These are phyloP conservation scores for Pisolithus thermaeus DNA, from an alignment of 1,284 basidiomycete species.

Conservation along the genomic window DNA sequence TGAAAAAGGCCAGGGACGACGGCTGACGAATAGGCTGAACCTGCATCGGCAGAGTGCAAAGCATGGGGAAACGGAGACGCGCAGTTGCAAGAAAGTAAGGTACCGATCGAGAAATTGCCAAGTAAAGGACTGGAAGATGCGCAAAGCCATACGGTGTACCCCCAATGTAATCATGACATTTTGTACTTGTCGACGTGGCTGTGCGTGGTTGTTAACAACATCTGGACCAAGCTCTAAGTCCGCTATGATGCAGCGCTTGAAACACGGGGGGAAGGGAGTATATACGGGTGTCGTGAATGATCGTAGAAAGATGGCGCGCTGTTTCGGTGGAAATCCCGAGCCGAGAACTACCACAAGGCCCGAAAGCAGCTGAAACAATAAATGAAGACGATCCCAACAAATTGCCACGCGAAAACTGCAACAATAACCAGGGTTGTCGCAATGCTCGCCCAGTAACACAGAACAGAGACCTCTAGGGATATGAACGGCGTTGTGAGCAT, in stretches of 20 bases:
- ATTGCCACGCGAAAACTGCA: neutral
- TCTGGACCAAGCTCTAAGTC: no score
- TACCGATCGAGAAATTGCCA: conserved; percentile 44
- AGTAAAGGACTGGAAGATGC: conserved; percentile 39
- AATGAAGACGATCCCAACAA: neutral
- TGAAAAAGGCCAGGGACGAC: conserved; percentile 12
- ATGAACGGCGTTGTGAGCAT: conserved; percentile 1
- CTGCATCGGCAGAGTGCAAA: conserved; percentile 11
- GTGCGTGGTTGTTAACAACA: no score
- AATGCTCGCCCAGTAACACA: conserved; percentile 4
- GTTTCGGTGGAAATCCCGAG: neutral
- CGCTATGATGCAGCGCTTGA: no score
- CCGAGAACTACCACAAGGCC: neutral
- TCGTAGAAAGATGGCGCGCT: no score
- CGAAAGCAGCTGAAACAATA: neutral
- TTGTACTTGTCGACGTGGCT: no score
- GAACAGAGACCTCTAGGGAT: neutral
- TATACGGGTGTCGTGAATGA: neutral
- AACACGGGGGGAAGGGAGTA: neutral
- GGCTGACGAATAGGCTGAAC: neutral
- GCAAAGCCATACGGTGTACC: conserved; percentile 19
- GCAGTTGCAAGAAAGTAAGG: conserved; percentile 30
- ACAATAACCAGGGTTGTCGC: neutral
- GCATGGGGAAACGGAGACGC: conserved; percentile 27
- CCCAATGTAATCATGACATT: no score